Evolutionary conservation across 257 asterid species (phyloP).

Genomic region (Avicennia marina): DNA sequence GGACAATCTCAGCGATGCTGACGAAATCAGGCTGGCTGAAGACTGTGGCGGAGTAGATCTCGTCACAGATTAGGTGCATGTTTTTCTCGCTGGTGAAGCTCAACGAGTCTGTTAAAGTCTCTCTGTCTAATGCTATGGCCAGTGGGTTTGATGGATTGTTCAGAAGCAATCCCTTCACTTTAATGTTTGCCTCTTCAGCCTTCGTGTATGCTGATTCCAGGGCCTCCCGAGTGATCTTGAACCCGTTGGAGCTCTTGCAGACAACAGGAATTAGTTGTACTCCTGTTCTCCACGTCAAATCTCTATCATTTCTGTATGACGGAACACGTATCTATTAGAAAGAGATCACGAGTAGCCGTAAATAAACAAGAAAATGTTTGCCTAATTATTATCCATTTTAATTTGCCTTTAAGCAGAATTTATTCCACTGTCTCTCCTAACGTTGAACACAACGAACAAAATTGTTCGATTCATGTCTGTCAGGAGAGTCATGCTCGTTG

Average conservation of each 20-base stretch:
- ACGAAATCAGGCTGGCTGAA: constrained; percentile 53
- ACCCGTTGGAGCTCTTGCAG: constrained; percentile 62
- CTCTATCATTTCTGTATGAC: constrained; percentile 64
- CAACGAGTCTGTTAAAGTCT: constrained; percentile 37
- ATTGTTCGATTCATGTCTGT: no score
- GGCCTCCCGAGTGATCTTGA: constrained; percentile 50
- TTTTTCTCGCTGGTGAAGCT: constrained; percentile 40
- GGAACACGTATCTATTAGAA: no score
- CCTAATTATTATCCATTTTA: no score
- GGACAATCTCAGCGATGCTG: constrained; percentile 63
- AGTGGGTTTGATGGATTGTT: constrained; percentile 88
- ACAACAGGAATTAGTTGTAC: constrained; percentile 55
- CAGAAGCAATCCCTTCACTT: constrained; percentile 60
- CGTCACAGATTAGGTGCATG: constrained; percentile 76
- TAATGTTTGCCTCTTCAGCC: constrained; percentile 52
- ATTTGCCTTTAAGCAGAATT: no score
- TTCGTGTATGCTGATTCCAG: constrained; percentile 56
- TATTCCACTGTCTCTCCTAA: no score
- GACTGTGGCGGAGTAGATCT: constrained; percentile 84
- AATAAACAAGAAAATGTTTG: no score
- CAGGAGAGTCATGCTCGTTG: no score
- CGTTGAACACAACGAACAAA: no score
- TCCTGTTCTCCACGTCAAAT: constrained; percentile 80
- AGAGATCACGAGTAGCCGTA: no score
- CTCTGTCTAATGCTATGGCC: constrained; percentile 60